Evolutionary conservation across 192 early-diverging fungal genomes (phyloP).

Genomic region (Backusella macrospora): DNA sequence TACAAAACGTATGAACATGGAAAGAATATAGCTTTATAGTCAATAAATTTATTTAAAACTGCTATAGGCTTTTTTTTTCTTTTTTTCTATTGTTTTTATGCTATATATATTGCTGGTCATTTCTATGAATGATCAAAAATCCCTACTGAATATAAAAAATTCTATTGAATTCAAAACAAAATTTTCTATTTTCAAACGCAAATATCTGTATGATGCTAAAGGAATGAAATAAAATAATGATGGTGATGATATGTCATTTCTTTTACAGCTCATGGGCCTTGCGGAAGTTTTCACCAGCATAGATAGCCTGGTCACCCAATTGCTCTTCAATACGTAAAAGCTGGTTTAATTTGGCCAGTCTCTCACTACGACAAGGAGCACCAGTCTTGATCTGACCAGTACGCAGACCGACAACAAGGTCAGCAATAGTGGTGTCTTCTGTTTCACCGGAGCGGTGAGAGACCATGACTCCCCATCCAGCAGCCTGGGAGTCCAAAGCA

Average conservation of each 20-base stretch:
- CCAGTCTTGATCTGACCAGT: conserved; percentile 99
- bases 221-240: not conserved
- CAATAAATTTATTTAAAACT: too few relatives aligned
- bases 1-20: too few relatives aligned
- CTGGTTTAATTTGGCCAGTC: conserved; percentile 99
- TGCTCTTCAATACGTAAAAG: conserved; percentile 97
- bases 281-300: conserved; percentile 95
- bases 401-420: conserved; percentile 95
- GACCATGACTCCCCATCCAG: conserved; percentile 99
- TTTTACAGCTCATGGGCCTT: conserved; percentile 63
- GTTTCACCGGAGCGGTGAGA: conserved; percentile 99
- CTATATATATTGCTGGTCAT: too few relatives aligned
- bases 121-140: too few relatives aligned
- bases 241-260: not conserved
- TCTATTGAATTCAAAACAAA: too few relatives aligned
- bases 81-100: too few relatives aligned
- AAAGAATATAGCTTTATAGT: too few relatives aligned
- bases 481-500: conserved; percentile 71
- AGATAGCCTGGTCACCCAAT: conserved; percentile 88
- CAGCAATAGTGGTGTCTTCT: conserved; percentile 96
- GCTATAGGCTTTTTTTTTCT: too few relatives aligned
- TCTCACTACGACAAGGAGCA: conserved; percentile 96
- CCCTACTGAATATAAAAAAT: too few relatives aligned
- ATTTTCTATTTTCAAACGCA: too few relatives aligned
- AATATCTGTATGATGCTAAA: too few relatives aligned